Evolutionary conservation across 176 grass and related monocot species (phyloP), one percentile per base, ranked within the genome.

Genomic region (Musa itinerans): DNA sequence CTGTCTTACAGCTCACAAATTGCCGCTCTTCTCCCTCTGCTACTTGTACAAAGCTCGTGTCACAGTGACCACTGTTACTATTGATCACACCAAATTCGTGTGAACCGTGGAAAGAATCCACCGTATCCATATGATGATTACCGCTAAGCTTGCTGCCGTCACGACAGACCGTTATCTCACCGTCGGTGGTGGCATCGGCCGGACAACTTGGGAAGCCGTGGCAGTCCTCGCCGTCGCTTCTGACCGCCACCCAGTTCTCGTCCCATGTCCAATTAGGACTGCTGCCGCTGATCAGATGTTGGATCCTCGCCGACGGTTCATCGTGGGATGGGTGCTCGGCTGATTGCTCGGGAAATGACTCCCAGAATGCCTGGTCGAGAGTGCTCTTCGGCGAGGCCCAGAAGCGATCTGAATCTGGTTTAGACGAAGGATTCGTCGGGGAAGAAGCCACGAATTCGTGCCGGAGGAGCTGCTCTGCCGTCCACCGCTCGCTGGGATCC

Each of bases 381-480:
- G 53, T 27, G 72, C 72, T 74, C 22, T 54, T 74, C 2, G 72
- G 72, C 11, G 72, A 55, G 50, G 56, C 23, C 72, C 72, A 54
- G 43, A 10, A 12, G 15, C 16, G 34, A 21, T n/a, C 25, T 43
- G 68, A 15, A 23, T 34, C 72, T 26, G 52, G 23, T 16, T 74
- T 74, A 2, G 52, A 21, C 27, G 69, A 50, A 9, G n/a, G 22
- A 52, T 23, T 52, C 25, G 10, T 14, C 9, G 19, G 19, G 19
- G 8, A 19, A 11, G 52, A 23, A 16, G 72, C 72, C 3, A 57
- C 72, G 53, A 74, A 74, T 8, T 7, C 1, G 24, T 74, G 72
- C 53, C 14, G 51, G 72, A 74, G 72, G 12, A 74, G 72, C 23
- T 74, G 23, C 20, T 23, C 52, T 10, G 72, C 72, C 72, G 72